phyloP scores from a whole-genome alignment of 1,284 basidiomycete genomes.

The Tremellales sp. region DNA sequence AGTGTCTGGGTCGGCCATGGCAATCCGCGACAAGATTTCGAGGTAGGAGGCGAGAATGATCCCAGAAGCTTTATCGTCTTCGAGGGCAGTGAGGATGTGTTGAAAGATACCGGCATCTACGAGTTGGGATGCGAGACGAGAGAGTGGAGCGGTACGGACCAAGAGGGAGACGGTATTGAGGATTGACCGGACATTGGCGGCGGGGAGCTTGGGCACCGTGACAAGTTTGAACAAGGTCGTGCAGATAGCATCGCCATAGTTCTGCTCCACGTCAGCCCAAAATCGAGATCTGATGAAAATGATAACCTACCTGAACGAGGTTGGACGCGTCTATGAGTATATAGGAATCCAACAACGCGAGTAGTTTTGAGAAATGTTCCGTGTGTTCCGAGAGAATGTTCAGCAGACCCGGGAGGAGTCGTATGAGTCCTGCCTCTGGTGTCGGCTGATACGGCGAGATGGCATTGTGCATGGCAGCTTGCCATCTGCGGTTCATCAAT shows the following conservation, averaged over 20 bases:
- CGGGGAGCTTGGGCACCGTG: conserved; percentile 25
- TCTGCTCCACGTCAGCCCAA: conserved; percentile 16
- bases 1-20: conserved; percentile 36
- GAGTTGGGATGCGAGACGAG: conserved; percentile 31
- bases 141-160: conserved; percentile 30
- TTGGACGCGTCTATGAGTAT: conserved; percentile 64
- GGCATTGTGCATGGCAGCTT: conserved; percentile 66
- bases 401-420: conserved; percentile 65
- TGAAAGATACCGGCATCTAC: conserved; percentile 42
- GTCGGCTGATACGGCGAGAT: conserved; percentile 54
- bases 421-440: conserved; percentile 53
- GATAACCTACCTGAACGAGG: conserved; percentile 60
- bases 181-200: conserved; percentile 24
- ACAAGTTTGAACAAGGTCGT: conserved; percentile 34
- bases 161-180: conserved; percentile 35
- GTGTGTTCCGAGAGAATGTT: conserved; percentile 63
- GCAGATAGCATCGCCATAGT: conserved; percentile 30
- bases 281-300: not conserved
- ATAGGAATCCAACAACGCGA: conserved; percentile 73
- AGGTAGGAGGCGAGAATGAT: conserved; percentile 43
- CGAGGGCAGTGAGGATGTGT: conserved; percentile 39
- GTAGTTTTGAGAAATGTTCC: conserved; percentile 67
- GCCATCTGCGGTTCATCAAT: conserved; percentile 59
- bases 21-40: conserved; percentile 39
- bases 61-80: conserved; percentile 47